Percentiles rank a stretch among this genome's conserved stretches.
phyloP scores from a whole-genome alignment of 129 eudicot species.

The Tagetes patula region DNA sequence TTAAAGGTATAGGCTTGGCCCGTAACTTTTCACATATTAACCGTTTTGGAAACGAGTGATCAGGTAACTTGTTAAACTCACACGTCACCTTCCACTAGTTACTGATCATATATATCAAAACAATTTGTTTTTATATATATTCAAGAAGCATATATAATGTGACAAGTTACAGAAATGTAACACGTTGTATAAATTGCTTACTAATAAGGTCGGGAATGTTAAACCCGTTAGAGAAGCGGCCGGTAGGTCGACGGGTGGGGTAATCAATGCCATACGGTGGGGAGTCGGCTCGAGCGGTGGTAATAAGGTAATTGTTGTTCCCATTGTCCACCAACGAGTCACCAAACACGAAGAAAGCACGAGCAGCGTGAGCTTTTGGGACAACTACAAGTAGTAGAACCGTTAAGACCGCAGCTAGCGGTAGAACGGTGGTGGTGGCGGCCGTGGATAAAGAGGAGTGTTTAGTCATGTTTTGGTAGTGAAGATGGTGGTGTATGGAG shows the following conservation, averaged over 20 bases:
- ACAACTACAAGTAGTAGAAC: conserved; percentile 8
- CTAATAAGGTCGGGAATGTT: conserved; percentile 76
- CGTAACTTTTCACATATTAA: too few species aligned
- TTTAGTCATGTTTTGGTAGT: conserved; percentile 29
- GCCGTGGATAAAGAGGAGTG: background rate
- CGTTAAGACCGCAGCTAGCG: conserved; percentile 10
- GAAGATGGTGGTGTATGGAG: conserved; percentile 16
- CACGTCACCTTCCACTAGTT: too few species aligned
- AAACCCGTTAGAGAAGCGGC: conserved; percentile 70
- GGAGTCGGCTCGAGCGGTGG: conserved; percentile 65
- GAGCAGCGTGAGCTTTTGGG: conserved; percentile 40
- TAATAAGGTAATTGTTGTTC: conserved; percentile 66
- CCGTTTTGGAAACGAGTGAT: background rate
- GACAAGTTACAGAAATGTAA: too few species aligned
- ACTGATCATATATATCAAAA: background rate
- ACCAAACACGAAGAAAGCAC: conserved; percentile 80
- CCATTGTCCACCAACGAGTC: conserved; percentile 82
- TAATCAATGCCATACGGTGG: conserved; percentile 76
- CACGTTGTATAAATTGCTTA: conserved; percentile 16
- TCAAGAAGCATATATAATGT: too few species aligned
- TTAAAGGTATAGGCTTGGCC: too few species aligned
- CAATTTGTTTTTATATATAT: background rate
- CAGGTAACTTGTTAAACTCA: too few species aligned
- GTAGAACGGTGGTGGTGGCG: background rate
- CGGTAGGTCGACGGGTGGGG: conserved; percentile 62